Evolutionary conservation across 345 rosid species (phyloP), one percentile per base, ranked within the genome.

Genomic region (Raphanus sativus): DNA sequence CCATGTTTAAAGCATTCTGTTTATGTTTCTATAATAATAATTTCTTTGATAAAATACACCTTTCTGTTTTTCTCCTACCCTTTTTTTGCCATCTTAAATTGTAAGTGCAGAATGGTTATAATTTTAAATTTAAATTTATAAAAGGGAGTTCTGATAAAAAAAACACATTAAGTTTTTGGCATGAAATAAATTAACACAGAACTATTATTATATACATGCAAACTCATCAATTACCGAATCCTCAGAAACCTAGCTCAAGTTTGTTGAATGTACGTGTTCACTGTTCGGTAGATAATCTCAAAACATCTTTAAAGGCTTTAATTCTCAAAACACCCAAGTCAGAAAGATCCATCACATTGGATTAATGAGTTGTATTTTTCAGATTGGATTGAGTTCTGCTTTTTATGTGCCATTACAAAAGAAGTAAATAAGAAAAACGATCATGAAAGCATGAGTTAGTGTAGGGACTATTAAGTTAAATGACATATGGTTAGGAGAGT

Each of bases 401-500:
- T 58, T 16, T 24, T 15, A 11, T 32, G 33, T 59, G 12, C 61
- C 69, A 61, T 61, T 60, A 72, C 74, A 78, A 17, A 67, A 78
- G 26, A 78, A 73, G 77, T 61, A 65, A 60, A 66, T 24, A 2
- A 15, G 2, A 63, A 36, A 70, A 40, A 54, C n/a, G 58, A 78
- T 67, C 6, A 73, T 78, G 65, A 30, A 65, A 42, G 70, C 74
- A 78, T 40, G 74, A 73, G 74, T 67, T 67, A 78, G 70, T 78
- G 81, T 78, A 33, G 69, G 48, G 65, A 60, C 77, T 67, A 60
- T 50, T 61, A 65, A 78, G 45, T 45, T 42, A 32, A 54, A 26
- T 78, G 77, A 59, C 77, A 78, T 72, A 71, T 65, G 16, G 77
- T 77, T 77, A 77, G 62, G 76, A 61, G 24, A 52, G 21, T 52